phyloP scores from a whole-genome alignment of 768 basidiomycete species.

The Amanita inopinata region DNA sequence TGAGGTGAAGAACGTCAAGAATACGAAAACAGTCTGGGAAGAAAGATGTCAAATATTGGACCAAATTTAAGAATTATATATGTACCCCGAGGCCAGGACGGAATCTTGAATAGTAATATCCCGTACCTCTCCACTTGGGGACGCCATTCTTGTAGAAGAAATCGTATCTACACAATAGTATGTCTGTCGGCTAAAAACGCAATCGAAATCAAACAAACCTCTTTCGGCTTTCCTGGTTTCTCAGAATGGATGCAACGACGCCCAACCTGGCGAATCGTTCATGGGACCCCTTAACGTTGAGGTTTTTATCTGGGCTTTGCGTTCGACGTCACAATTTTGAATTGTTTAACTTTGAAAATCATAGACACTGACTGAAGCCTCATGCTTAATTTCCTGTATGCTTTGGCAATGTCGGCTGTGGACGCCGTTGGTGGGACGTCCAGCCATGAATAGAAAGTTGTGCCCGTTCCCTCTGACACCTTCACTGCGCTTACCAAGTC shows the following conservation, averaged over 20 bases:
- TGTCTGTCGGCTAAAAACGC: constrained; percentile 1
- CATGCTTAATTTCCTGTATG: constrained; percentile 88
- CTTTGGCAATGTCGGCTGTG: constrained; percentile 71
- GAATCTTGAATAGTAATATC: constrained; percentile 95
- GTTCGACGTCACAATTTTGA: too few species aligned
- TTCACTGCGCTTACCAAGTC: constrained; percentile 82
- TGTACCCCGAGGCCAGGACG: constrained; percentile 81
- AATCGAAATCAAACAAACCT: constrained; percentile 37
- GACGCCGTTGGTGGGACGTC: constrained; percentile 69
- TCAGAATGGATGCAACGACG: constrained; percentile 73
- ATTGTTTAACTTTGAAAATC: too few species aligned
- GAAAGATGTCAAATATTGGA: constrained; percentile 6
- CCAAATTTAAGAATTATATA: constrained; percentile 7
- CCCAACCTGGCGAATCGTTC: constrained; percentile 91
- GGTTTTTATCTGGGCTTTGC: constrained; percentile 93
- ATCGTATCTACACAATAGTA: constrained; percentile 50
- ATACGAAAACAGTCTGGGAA: constrained; percentile 61
- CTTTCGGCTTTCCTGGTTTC: constrained; percentile 65
- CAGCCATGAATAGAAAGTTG: constrained; percentile 94
- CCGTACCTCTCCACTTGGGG: constrained; percentile 91
- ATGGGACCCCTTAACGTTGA: constrained; percentile 67
- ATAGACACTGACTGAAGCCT: constrained; percentile 92
- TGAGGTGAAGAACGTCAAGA: constrained; percentile 72
- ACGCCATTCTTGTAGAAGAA: constrained; percentile 98
- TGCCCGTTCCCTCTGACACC: constrained; percentile 81